Conservation (phyloP, 1,284 basidiomycete genomes). For the Malassezia sp. region DNA sequence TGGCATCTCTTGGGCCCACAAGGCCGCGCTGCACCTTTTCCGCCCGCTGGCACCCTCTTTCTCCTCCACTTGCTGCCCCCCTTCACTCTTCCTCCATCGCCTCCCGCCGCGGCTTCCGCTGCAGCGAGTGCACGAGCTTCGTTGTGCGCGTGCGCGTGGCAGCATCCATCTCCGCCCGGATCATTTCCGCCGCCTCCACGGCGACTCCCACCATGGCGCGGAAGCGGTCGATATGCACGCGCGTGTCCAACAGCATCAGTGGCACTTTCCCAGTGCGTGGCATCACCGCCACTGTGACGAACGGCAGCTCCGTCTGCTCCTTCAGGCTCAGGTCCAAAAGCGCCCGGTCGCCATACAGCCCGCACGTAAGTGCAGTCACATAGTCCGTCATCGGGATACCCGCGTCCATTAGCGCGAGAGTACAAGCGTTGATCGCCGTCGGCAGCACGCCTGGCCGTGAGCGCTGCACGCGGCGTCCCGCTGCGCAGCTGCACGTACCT, state of each 20-base stretch:
- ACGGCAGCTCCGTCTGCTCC: conserved; percentile 81
- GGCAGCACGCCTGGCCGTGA: conserved; percentile 60
- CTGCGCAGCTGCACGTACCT: conserved; percentile 48
- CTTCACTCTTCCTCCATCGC: background rate
- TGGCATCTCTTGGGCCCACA: too few species aligned
- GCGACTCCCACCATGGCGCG: conserved; percentile 74
- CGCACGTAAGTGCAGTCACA: conserved; percentile 62
- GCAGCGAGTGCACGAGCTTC: conserved; percentile 52
- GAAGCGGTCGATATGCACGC: conserved; percentile 83
- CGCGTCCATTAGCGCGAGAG: conserved; percentile 75
- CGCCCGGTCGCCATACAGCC: conserved; percentile 51
- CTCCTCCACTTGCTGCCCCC: background rate
- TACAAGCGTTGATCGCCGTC: conserved; percentile 85
- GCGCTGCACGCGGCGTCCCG: too few species aligned
- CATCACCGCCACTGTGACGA: conserved; percentile 74
- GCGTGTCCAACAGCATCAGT: conserved; percentile 80
- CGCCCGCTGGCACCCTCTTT: too few species aligned
- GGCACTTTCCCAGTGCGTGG: conserved; percentile 70
- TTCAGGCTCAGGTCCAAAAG: conserved; percentile 73
- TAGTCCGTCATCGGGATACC: conserved; percentile 85
- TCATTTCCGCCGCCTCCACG: conserved; percentile 62
- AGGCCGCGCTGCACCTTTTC: too few species aligned
- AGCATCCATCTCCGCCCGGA: conserved; percentile 72
- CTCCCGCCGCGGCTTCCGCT: background rate
- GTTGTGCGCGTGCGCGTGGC: conserved; percentile 61